These are phyloP conservation scores for Penicillium fimorum DNA, from an alignment of 495 filamentous ascomycete species.

Conservation along the genomic window DNA sequence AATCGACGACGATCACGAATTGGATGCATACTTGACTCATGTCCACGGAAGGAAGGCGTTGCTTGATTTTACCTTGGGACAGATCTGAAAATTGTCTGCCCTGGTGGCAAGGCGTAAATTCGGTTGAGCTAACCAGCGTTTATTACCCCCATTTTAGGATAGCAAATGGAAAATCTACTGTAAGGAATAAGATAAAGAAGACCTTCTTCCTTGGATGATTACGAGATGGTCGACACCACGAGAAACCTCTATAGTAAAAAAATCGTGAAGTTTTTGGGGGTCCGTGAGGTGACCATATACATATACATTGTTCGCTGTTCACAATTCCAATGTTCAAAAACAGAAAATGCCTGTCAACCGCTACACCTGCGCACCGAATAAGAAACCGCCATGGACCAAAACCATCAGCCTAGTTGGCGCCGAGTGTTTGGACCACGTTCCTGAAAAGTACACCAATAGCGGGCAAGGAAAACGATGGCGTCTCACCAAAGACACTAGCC, in stretches of 20 bases:
- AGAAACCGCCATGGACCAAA: neutral
- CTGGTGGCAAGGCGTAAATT: constrained; percentile 4
- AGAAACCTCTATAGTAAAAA: neutral
- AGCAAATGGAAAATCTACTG: neutral
- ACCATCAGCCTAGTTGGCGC: constrained; percentile 17
- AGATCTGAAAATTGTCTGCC: constrained; percentile 18
- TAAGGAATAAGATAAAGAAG: neutral
- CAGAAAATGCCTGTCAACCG: constrained; percentile 4
- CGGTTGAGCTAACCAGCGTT: neutral
- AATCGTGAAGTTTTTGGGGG: constrained; percentile 1
- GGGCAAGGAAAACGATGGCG: constrained; percentile 72
- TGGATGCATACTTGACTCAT: constrained; percentile 66
- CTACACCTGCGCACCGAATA: constrained; percentile 12
- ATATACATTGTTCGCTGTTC: constrained; percentile 18
- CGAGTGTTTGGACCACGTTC: constrained; percentile 55
- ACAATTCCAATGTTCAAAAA: constrained; percentile 17
- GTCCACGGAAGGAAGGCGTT: constrained; percentile 62
- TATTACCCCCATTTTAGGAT: neutral
- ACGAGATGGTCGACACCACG: neutral
- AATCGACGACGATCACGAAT: constrained; percentile 67
- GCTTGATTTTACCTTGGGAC: constrained; percentile 54
- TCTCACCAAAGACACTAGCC: constrained; percentile 69
- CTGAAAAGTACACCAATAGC: constrained; percentile 76
- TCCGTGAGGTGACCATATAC: constrained; percentile 3
- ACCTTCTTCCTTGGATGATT: neutral